Evolutionary conservation across 2,329 filamentous ascomycete genomes (phyloP).

Genomic region (Aspergillus puulaauensis): DNA sequence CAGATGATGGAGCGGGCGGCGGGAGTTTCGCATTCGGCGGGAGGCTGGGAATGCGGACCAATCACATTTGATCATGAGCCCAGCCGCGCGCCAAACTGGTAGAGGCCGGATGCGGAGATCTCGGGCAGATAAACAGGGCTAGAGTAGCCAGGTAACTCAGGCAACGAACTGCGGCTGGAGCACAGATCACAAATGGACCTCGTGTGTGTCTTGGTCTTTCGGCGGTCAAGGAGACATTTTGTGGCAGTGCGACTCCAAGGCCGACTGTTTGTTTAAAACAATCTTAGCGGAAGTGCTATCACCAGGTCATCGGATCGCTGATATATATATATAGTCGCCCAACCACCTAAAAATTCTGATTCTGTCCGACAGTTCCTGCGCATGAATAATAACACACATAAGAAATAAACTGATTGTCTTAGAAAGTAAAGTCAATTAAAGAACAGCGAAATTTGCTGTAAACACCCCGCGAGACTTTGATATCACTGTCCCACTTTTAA

Average conservation of each 20-base stretch:
- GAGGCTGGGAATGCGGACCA: conserved; percentile 25
- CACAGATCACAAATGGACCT: not conserved
- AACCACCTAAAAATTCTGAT: too few species aligned
- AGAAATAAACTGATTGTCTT: too few species aligned
- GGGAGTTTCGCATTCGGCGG: conserved; percentile 19
- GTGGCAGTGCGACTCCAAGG: not conserved
- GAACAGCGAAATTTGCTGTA: too few species aligned
- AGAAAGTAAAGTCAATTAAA: too few species aligned
- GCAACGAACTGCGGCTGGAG: conserved; percentile 15
- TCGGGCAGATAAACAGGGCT: conserved; percentile 21
- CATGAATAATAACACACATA: too few species aligned
- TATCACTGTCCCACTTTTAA: not conserved
- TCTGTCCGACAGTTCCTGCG: too few species aligned
- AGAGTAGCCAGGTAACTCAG: conserved; percentile 21
- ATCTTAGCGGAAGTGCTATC: not conserved
- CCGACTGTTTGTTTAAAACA: not conserved
- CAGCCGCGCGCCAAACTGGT: conserved; percentile 23
- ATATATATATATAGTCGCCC: too few species aligned
- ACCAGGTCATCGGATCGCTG: too few species aligned
- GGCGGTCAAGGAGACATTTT: not conserved
- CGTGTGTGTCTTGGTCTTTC: not conserved
- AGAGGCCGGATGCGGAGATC: conserved; percentile 14
- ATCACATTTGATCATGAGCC: conserved; percentile 24
- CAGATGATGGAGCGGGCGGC: conserved; percentile 24
- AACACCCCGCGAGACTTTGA: not conserved